Base-by-base conservation (phyloP, 805 yeast genomes). In the Komagataella ulmi region DNA sequence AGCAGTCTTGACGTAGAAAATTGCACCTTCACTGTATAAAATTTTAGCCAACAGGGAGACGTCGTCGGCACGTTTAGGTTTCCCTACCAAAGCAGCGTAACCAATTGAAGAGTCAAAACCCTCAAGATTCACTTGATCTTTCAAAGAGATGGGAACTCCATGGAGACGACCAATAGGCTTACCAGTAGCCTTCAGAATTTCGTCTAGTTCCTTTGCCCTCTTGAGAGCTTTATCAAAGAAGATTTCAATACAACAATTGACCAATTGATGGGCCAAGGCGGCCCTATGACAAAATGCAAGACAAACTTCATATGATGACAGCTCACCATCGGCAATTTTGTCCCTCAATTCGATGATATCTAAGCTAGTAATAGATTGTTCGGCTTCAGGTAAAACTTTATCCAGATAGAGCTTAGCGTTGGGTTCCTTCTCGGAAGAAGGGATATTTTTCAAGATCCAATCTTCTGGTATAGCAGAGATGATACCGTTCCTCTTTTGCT, bases 1-100 rank as follows among this genome's bases (percentile, higher is more conserved):
- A 47, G 67, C 69, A 3, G 85, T 81, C 60, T 79, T 79, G 48
- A 71, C 73, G 54, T 73, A 74, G 50, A 79, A 70, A 2, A 80
- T 72, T 6, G 74, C 61, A 40, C 63, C 62, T 30, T 54, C 54
- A 10, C 54, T 46, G 24, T 24, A 49, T 24, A 57, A 45, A 1
- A 53, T 24, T 17, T 51, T 51, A 2, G 56, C 61, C 65, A 71
- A 52, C 49, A 10, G 55, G 51, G 48, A 53, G 53, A 10, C 40
- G 14, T 56, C 52, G 17, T 46, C 50, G 21, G 45, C 49, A 6
- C 47, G 47, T 18, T 50, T 53, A 40, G 49, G 21, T 17, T 49
- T 48, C 36, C 54, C 53, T 2, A 52, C 47, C 45, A 50, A 44
- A 6, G 52, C 47, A 10, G 55, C 54, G 44, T 52, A 59, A 3